These are phyloP conservation scores for Gracilariopsis chorda DNA, from an alignment of 23 red algal species.

Conservation along the genomic window DNA sequence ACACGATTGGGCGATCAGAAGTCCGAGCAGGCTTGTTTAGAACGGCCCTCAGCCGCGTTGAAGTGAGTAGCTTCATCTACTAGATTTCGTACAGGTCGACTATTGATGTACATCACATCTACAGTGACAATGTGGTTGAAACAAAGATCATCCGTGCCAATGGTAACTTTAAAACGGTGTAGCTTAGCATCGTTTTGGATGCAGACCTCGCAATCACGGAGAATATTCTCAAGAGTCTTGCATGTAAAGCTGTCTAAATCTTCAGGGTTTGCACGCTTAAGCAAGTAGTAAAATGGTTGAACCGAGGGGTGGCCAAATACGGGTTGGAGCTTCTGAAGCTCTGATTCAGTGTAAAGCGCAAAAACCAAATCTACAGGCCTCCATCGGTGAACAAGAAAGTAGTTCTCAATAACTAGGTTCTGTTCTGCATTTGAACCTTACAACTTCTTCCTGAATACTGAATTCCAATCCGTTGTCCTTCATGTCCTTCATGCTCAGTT, in stretches of 20 bases:
- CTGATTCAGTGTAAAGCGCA: slow-evolving; percentile 8
- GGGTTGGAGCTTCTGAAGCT: slow-evolving; percentile 24
- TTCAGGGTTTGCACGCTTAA: neutral
- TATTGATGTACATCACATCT: slow-evolving; percentile 10
- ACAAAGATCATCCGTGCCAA: neutral
- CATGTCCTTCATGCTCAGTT: slow-evolving; percentile 7
- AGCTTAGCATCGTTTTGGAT: neutral
- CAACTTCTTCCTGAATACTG: neutral
- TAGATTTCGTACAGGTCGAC: neutral
- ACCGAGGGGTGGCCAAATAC: slow-evolving; percentile 38
- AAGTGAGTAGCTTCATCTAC: slow-evolving; percentile 34
- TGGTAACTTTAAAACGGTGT: slow-evolving; percentile 2
- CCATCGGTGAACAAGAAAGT: slow-evolving; percentile 31
- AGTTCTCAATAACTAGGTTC: slow-evolving; percentile 6
- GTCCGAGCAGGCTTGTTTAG: no score
- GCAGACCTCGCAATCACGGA: neutral
- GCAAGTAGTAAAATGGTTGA: neutral
- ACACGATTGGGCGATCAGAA: no score
- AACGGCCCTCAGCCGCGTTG: neutral
- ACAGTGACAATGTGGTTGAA: slow-evolving; percentile 41
- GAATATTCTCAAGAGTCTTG: neutral
- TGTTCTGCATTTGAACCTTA: neutral
- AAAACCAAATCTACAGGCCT: neutral
- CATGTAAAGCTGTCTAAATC: neutral
- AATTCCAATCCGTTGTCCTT: slow-evolving; percentile 22